phyloP scores from a whole-genome alignment of 2,329 filamentous ascomycete species.

The Alternaria alternata region DNA sequence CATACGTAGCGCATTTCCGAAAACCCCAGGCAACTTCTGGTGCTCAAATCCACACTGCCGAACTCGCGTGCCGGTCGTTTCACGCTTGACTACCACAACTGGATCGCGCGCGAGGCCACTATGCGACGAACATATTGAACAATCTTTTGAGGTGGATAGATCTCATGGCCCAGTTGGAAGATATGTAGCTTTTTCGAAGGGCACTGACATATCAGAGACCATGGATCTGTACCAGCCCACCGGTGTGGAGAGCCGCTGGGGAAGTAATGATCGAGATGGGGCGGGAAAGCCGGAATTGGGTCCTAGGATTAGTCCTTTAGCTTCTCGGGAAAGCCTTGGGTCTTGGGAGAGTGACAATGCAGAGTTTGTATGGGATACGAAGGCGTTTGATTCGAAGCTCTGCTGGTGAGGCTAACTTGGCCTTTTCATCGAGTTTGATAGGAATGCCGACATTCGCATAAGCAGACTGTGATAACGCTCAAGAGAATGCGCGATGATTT shows the following conservation, averaged over 20 bases:
- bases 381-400: constrained; percentile 7
- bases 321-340: background rate
- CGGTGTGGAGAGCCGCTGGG: constrained; percentile 1
- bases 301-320: background rate
- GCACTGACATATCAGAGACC: background rate
- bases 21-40: constrained; percentile 7
- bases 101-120: background rate
- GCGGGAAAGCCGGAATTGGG: background rate
- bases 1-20: constrained; percentile 5
- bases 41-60: constrained; percentile 8
- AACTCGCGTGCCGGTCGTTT: background rate
- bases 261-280: background rate
- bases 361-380: background rate
- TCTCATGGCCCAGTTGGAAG: background rate
- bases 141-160: constrained; percentile 1
- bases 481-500: background rate
- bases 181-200: background rate
- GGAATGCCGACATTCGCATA: background rate
- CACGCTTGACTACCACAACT: background rate
- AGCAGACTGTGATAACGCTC: background rate
- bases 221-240: background rate
- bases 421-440: background rate
- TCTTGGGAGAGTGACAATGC: constrained; percentile 1
- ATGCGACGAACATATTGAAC: constrained; percentile 7
- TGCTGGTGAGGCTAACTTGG: constrained; percentile 3